A percentile compares a stretch with the other conserved stretches of the same genome.
Evolutionary conservation across 768 basidiomycete species (phyloP).

Genomic region (Amanita exitialis): DNA sequence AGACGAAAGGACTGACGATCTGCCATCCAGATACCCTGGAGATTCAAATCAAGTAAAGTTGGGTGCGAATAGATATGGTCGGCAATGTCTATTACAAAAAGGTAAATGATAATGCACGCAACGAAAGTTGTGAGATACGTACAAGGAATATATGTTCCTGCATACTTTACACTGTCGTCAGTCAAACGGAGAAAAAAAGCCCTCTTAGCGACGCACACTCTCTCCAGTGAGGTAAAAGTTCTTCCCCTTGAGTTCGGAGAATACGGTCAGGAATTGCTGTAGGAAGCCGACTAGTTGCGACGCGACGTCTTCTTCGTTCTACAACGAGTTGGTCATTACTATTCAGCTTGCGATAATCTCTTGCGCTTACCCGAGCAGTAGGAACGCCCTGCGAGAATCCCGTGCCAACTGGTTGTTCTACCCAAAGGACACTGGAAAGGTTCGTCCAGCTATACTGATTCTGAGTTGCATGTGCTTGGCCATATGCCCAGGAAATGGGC

Average conservation of each 20-base stretch:
- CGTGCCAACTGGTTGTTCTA: constrained; percentile 76
- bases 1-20: constrained; percentile 41
- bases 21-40: constrained; percentile 64
- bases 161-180: constrained; percentile 37
- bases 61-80: constrained; percentile 63
- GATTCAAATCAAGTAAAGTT: constrained; percentile 35
- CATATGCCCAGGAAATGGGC: constrained; percentile 61
- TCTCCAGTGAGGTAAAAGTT: constrained; percentile 65
- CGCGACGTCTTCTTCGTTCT: constrained; percentile 42
- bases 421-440: constrained; percentile 61
- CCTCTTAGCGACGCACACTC: constrained; percentile 43
- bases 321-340: not conserved
- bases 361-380: constrained; percentile 43
- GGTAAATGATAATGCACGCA: constrained; percentile 1
- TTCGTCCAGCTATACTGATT: constrained; percentile 77
- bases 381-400: constrained; percentile 68
- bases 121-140: constrained; percentile 14
- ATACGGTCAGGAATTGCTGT: constrained; percentile 68
- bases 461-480: constrained; percentile 50
- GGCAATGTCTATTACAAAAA: constrained; percentile 47
- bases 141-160: constrained; percentile 53
- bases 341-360: not conserved
- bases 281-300: constrained; percentile 49
- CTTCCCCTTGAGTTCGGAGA: constrained; percentile 63
- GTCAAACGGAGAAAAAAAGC: not conserved